Conservation (phyloP, 805 yeast genomes). For the Ogataea dorogensis region DNA sequence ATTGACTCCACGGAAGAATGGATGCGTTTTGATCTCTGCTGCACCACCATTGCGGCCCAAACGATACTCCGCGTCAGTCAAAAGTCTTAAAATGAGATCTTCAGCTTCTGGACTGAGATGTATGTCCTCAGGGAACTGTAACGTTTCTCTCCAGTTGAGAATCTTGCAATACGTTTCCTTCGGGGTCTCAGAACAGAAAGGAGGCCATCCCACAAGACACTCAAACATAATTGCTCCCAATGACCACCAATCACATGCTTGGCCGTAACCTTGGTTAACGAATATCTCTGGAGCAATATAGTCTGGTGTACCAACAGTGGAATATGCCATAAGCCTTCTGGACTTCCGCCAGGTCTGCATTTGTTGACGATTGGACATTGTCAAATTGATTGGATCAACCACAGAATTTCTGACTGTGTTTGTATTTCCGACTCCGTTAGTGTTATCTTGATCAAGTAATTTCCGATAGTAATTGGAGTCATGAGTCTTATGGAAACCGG, state of each 20-base stretch:
- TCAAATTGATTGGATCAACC: slow-evolving; percentile 92
- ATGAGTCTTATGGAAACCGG: slow-evolving; percentile 93
- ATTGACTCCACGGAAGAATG: slow-evolving; percentile 93
- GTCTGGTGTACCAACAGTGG: slow-evolving; percentile 96
- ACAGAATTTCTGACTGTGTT: slow-evolving; percentile 57
- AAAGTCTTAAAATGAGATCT: slow-evolving; percentile 72
- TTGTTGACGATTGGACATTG: slow-evolving; percentile 92
- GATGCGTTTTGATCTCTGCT: slow-evolving; percentile 84
- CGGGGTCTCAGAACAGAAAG: slow-evolving; percentile 92
- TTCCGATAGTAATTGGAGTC: slow-evolving; percentile 85
- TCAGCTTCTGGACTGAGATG: slow-evolving; percentile 87
- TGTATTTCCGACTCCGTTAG: slow-evolving; percentile 34
- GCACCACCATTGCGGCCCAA: slow-evolving; percentile 91
- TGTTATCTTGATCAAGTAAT: slow-evolving; percentile 62
- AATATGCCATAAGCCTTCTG: slow-evolving; percentile 88
- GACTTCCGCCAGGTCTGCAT: slow-evolving; percentile 96
- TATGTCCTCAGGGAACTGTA: slow-evolving; percentile 87
- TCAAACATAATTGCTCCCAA: slow-evolving; percentile 96
- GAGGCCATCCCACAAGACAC: slow-evolving; percentile 96
- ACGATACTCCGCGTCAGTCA: slow-evolving; percentile 77
- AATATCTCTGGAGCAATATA: slow-evolving; percentile 95
- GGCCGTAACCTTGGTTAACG: slow-evolving; percentile 90
- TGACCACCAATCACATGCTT: slow-evolving; percentile 98
- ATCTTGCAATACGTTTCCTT: slow-evolving; percentile 92
- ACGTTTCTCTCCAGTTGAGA: slow-evolving; percentile 84